These are phyloP conservation scores for Xylariaceae sp. DNA, from an alignment of 2,329 filamentous ascomycete genomes.

Conservation along the genomic window DNA sequence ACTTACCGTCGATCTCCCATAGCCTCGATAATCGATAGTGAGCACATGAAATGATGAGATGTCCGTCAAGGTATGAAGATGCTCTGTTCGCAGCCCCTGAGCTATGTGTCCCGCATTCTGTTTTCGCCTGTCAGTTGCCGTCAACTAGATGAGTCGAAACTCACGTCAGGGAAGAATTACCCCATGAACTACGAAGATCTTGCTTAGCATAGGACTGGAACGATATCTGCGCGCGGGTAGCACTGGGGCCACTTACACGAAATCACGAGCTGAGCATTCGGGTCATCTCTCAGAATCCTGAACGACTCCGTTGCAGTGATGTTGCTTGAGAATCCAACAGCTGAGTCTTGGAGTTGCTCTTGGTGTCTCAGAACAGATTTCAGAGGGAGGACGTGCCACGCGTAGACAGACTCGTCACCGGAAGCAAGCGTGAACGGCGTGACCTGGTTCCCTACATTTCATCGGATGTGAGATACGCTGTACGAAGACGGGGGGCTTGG, in stretches of 20 bases:
- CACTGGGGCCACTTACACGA: slow-evolving; percentile 45
- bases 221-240: too few relatives aligned
- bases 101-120: slow-evolving; percentile 83
- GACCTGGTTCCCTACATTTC: slow-evolving; percentile 67
- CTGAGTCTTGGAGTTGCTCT: slow-evolving; percentile 49
- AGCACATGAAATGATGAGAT: slow-evolving; percentile 73
- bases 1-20: slow-evolving; percentile 62
- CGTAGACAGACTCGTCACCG: slow-evolving; percentile 74
- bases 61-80: slow-evolving; percentile 71
- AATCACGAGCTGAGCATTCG: slow-evolving; percentile 57
- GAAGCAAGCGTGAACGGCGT: slow-evolving; percentile 77
- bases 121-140: slow-evolving; percentile 35
- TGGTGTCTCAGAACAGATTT: slow-evolving; percentile 71
- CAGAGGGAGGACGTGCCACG: slow-evolving; percentile 85
- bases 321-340: slow-evolving; percentile 45
- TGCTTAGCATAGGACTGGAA: neutral
- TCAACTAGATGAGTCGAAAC: slow-evolving; percentile 7
- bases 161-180: slow-evolving; percentile 40
- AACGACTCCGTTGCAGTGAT: slow-evolving; percentile 56
- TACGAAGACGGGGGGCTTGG: neutral
- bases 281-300: slow-evolving; percentile 56
- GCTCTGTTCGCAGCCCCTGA: slow-evolving; percentile 68
- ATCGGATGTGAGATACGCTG: slow-evolving; percentile 14
- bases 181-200: slow-evolving; percentile 49
- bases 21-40: slow-evolving; percentile 88